These are phyloP conservation scores for Zea luxurians DNA, from an alignment of 176 grass and related monocot species.

Conservation along the genomic window DNA sequence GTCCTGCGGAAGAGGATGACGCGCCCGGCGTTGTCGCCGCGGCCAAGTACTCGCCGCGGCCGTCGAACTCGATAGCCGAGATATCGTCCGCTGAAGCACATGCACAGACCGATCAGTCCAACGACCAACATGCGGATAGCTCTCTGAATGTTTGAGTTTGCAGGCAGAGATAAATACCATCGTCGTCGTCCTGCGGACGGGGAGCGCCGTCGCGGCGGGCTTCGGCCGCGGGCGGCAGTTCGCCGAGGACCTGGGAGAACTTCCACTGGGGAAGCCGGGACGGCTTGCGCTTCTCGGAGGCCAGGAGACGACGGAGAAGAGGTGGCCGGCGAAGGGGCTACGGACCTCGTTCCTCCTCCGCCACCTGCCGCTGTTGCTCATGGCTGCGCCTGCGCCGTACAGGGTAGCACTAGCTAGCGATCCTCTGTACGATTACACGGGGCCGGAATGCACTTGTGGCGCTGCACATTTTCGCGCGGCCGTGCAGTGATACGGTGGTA, in stretches of 20 bases:
- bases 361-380: conserved; percentile 19
- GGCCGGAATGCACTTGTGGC: not conserved
- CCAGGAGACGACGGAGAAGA: not conserved
- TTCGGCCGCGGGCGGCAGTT: conserved; percentile 33
- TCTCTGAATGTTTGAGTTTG: not conserved
- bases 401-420: not conserved
- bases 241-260: conserved; percentile 63
- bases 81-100: conserved; percentile 35
- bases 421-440: not conserved
- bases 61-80: conserved; percentile 50
- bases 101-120: not conserved
- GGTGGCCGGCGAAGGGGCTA: conserved; percentile 14
- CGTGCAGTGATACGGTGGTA: not conserved
- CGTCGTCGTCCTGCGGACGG: not conserved
- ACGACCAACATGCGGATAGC: not conserved
- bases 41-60: conserved; percentile 44
- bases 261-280: conserved; percentile 43
- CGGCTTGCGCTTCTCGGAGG: not conserved
- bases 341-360: conserved; percentile 26
- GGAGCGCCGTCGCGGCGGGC: not conserved
- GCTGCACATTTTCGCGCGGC: not conserved
- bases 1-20: conserved; percentile 43
- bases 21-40: conserved; percentile 54
- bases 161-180: not conserved
- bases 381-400: not conserved